Conservation (phyloP, 1,284 basidiomycete genomes). For the Thelephora terrestris region DNA sequence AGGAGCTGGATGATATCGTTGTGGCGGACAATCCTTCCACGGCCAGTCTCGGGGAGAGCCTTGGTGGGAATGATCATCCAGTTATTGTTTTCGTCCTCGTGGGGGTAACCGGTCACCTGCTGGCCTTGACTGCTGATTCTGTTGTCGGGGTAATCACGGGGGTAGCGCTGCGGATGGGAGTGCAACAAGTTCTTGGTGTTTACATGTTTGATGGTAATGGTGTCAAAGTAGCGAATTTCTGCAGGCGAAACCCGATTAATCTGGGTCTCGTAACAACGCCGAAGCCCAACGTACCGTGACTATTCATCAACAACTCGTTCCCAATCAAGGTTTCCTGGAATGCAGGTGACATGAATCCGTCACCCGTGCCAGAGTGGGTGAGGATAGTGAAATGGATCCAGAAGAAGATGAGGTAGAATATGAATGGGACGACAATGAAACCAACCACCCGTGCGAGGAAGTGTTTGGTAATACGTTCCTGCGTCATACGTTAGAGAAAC, state of each 20-base stretch:
- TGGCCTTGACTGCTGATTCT: conserved; percentile 95
- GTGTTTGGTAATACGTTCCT: conserved; percentile 89
- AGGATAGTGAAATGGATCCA: conserved; percentile 92
- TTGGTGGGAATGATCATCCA: conserved; percentile 96
- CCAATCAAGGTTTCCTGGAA: conserved; percentile 96
- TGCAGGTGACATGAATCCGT: conserved; percentile 93
- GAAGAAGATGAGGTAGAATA: conserved; percentile 94
- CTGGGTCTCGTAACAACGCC: not conserved
- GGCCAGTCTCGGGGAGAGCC: conserved; percentile 80
- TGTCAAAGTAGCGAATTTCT: conserved; percentile 95
- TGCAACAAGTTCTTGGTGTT: conserved; percentile 91
- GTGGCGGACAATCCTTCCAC: conserved; percentile 82
- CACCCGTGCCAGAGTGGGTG: conserved; percentile 86
- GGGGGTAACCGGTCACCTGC: conserved; percentile 96
- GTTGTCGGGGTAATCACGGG: conserved; percentile 92
- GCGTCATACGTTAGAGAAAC: conserved; percentile 3
- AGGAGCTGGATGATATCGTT: conserved; percentile 84
- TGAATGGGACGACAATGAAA: conserved; percentile 82
- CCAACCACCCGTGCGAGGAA: conserved; percentile 81
- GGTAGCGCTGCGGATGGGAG: conserved; percentile 86
- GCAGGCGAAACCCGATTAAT: conserved; percentile 3
- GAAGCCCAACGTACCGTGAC: conserved; percentile 55
- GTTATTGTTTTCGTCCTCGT: conserved; percentile 89
- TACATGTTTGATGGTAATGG: conserved; percentile 82
- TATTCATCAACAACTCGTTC: conserved; percentile 85